A percentile compares a stretch with the other conserved stretches of the same genome.
Evolutionary conservation across 257 asterid genomes (phyloP).

Genomic region (Solanum gracilifrons): DNA sequence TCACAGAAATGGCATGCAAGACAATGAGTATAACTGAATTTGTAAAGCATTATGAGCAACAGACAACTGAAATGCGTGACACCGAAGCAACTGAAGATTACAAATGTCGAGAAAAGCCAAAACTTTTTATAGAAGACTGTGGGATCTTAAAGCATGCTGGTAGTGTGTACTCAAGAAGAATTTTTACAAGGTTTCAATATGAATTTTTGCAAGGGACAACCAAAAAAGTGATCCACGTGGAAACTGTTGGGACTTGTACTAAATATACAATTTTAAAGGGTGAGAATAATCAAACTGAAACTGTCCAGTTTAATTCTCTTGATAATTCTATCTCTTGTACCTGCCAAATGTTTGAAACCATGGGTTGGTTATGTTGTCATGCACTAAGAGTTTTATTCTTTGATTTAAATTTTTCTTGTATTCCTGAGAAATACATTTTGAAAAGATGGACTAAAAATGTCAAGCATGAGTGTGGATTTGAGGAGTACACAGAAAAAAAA

Average conservation of each 20-base stretch:
- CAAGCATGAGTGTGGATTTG: not conserved
- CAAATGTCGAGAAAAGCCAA: too few species aligned
- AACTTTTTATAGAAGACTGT: not conserved
- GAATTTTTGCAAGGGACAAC: not conserved
- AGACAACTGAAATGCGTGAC: too few species aligned
- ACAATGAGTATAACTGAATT: too few species aligned
- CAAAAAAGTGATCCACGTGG: not conserved
- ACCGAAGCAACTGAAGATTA: too few species aligned
- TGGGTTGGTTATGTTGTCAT: not conserved
- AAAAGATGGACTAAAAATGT: not conserved
- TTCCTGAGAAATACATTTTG: too few species aligned
- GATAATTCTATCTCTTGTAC: not conserved
- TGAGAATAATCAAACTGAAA: too few species aligned
- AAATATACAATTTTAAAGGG: too few species aligned
- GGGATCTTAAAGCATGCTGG: not conserved
- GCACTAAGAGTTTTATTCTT: too few species aligned
- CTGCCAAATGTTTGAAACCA: not conserved
- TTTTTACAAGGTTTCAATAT: not conserved
- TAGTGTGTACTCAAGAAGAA: not conserved
- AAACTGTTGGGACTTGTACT: too few species aligned
- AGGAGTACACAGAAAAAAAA: not conserved
- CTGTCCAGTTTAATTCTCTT: not conserved
- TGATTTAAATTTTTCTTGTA: too few species aligned
- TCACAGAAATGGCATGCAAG: too few species aligned
- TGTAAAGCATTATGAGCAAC: too few species aligned